Percentiles rank a stretch among this genome's conserved stretches.
Evolutionary conservation across 495 filamentous ascomycete species (phyloP).

Genomic region (Penicillium pulvis): DNA sequence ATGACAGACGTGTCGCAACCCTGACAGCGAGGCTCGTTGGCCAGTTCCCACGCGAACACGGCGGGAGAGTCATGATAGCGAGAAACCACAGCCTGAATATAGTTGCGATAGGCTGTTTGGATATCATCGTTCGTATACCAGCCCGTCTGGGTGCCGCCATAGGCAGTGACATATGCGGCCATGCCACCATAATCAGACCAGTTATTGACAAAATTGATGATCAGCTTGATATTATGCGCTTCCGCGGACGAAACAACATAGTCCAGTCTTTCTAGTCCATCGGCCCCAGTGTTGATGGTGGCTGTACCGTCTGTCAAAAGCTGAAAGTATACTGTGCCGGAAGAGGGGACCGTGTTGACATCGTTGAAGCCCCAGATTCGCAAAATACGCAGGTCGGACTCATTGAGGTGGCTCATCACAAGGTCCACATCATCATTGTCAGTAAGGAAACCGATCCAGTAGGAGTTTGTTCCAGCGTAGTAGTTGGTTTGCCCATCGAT

Average conservation of each 20-base stretch:
- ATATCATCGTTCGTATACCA: conserved; percentile 60
- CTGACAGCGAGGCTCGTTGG: conserved; percentile 70
- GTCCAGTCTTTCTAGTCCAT: conserved; percentile 69
- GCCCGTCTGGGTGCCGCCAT: conserved; percentile 53
- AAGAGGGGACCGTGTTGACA: conserved; percentile 46
- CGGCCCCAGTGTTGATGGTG: conserved; percentile 65
- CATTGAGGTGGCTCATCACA: conserved; percentile 49
- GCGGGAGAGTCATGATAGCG: conserved; percentile 59
- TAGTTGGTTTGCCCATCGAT: conserved; percentile 64
- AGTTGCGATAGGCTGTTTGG: conserved; percentile 62
- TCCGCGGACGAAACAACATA: conserved; percentile 64
- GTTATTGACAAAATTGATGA: conserved; percentile 60
- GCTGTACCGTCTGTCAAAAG: conserved; percentile 52
- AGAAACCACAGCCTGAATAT: conserved; percentile 62
- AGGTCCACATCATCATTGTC: conserved; percentile 64
- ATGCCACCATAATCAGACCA: conserved; percentile 71
- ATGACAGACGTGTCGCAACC: conserved; percentile 60
- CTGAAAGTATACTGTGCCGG: conserved; percentile 63
- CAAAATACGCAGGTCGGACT: conserved; percentile 65
- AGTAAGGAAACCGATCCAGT: conserved; percentile 72
- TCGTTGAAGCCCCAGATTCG: conserved; percentile 78
- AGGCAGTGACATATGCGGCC: conserved; percentile 61
- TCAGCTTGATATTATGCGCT: conserved; percentile 58
- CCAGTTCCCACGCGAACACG: conserved; percentile 72
- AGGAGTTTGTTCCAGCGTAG: conserved; percentile 71